Percentiles rank a stretch among this genome's conserved stretches.
These are phyloP conservation scores for Xeromyces bisporus DNA, from an alignment of 495 filamentous ascomycete species.

Conservation along the genomic window DNA sequence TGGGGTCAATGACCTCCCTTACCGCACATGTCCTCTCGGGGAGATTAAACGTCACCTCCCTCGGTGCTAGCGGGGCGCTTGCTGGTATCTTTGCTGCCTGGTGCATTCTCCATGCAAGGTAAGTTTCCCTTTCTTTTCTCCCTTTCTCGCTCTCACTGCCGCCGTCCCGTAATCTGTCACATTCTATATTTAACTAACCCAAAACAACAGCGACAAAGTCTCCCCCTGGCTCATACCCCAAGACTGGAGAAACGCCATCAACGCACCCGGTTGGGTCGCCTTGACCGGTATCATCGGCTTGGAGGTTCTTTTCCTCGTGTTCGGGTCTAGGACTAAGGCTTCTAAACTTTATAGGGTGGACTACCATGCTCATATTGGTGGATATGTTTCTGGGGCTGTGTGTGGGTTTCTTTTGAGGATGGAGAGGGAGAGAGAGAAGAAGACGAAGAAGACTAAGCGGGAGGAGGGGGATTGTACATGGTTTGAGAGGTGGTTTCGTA, in stretches of 20 bases:
- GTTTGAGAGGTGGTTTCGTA: conserved; percentile 3
- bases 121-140: too few species aligned
- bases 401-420: too few species aligned
- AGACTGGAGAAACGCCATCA: conserved; percentile 17
- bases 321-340: conserved; percentile 9
- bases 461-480: conserved; percentile 6
- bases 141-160: too few species aligned
- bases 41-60: conserved; percentile 31
- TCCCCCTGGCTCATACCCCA: conserved; percentile 26
- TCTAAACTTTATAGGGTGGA: conserved; percentile 32
- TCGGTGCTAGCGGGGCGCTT: conserved; percentile 63
- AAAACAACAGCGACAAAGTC: conserved; percentile 20
- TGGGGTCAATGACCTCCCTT: conserved; percentile 50
- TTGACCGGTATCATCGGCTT: conserved; percentile 20
- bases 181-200: conserved; percentile 1
- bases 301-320: conserved; percentile 21
- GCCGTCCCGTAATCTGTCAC: background rate
- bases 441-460: too few species aligned
- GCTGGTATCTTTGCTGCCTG: conserved; percentile 50
- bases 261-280: conserved; percentile 20
- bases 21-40: conserved; percentile 35
- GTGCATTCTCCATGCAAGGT: conserved; percentile 46
- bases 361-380: conserved; percentile 56
- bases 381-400: conserved; percentile 35
- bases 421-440: conserved; percentile 8